Conservation (phyloP, 2,329 filamentous ascomycete species). For the Aspergillus niger region DNA sequence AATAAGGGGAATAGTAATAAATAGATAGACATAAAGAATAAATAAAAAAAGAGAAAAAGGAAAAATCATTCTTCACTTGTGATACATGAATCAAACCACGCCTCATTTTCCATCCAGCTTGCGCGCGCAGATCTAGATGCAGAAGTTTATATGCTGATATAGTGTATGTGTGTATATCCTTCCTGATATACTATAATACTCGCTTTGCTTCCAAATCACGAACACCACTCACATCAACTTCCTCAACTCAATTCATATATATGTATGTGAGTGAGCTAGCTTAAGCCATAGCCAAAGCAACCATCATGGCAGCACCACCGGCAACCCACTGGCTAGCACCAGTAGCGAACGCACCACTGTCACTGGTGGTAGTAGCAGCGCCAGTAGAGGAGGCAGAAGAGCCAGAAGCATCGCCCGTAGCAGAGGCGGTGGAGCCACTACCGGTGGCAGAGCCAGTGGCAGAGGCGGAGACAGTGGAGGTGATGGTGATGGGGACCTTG, state of each 20-base stretch:
- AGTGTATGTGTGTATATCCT: too few species aligned
- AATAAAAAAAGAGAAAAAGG: not conserved
- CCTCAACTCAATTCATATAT: too few species aligned
- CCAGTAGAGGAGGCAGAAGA: constrained; percentile 21
- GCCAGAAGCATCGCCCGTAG: not conserved
- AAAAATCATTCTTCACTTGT: not conserved
- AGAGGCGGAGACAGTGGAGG: constrained; percentile 21
- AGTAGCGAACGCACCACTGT: constrained; percentile 28
- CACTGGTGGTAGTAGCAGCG: constrained; percentile 15
- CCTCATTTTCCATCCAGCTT: too few species aligned
- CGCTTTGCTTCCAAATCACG: too few species aligned
- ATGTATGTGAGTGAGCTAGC: too few species aligned
- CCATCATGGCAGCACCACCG: constrained; percentile 29
- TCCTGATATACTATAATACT: too few species aligned
- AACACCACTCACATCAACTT: too few species aligned
- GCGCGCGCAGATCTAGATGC: too few species aligned
- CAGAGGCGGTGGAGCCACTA: constrained; percentile 18
- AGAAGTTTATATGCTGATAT: too few species aligned
- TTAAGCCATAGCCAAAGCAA: constrained; percentile 30
- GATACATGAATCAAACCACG: not conserved
- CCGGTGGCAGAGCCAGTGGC: constrained; percentile 12
- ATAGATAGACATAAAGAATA: not conserved
- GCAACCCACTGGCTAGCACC: constrained; percentile 27
- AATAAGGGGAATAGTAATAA: not conserved
- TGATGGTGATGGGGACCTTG: constrained; percentile 26